Percentiles rank a stretch among this genome's conserved stretches.
Conservation (phyloP, 129 eudicot genomes). For the Pulicaria dysenterica region DNA sequence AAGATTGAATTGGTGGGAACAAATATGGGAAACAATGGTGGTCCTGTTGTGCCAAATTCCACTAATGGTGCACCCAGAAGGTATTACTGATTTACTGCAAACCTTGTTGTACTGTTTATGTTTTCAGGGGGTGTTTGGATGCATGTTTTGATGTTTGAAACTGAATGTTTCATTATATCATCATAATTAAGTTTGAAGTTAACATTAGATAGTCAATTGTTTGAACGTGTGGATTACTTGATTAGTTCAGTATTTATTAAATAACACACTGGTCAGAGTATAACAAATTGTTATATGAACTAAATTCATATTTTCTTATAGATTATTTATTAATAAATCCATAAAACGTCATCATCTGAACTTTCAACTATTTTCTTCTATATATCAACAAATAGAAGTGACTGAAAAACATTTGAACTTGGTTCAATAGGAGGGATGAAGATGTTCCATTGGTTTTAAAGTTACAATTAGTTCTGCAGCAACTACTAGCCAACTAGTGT, state of each 20-base stretch:
- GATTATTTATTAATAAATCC: background rate
- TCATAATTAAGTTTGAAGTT: background rate
- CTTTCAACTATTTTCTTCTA: background rate
- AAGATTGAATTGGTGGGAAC: constrained; percentile 48
- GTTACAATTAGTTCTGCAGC: too few relatives aligned
- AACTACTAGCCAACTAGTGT: background rate
- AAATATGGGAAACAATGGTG: constrained; percentile 32
- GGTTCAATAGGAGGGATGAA: background rate
- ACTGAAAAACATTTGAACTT: too few relatives aligned
- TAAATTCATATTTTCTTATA: background rate
- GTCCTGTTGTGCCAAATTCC: constrained; percentile 15
- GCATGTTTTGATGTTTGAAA: background rate
- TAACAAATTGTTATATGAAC: background rate
- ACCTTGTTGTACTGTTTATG: constrained; percentile 1
- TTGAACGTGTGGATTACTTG: too few relatives aligned
- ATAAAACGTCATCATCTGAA: background rate
- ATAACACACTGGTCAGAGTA: background rate
- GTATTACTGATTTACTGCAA: constrained; percentile 30
- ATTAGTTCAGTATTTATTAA: background rate
- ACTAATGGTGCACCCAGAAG: constrained; percentile 39
- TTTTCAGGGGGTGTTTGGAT: background rate
- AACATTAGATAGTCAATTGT: too few relatives aligned
- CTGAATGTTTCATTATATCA: background rate
- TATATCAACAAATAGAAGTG: background rate
- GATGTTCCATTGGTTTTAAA: too few relatives aligned